Base-by-base conservation (phyloP, 306 rosid species). In the Glycine latifolia region DNA sequence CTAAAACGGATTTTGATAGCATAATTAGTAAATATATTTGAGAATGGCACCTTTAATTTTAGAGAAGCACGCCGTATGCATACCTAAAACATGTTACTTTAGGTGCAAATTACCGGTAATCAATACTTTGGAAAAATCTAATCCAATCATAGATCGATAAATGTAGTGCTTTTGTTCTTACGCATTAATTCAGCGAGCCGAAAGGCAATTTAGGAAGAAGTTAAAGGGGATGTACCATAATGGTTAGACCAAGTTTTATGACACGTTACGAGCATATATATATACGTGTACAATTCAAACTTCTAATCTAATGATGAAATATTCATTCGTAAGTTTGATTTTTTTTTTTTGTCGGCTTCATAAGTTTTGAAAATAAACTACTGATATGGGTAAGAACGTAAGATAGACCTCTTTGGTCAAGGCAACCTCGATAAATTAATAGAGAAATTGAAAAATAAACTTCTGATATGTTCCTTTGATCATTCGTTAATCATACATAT, bases 211-310 rank as follows among this genome's bases (percentile, higher is more conserved):
- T 49, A 4, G 10, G 31, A 49, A 33, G 31, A 49, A 33, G 73
- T 49, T 71, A 77, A 77, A 66, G 71, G 39, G 15, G 49, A 37
- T 41, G 53, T 14, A 5, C 52, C 68, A 33, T 49, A 33, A 63
- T 53, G 61, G 53, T 15, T 2, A 35, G 26, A 7, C 53, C 73
- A 49, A 50, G 53, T 63, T 77, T 48, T 26, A 63, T 6, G 81
- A 3, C 54, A 12, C 39, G 62, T 26, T 50, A 13, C 5, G 61
- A 20, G 75, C 26, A 52, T 65, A 0, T 65, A 65, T 13, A 52
- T 65, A 0, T 65, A 65, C 5, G 47, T 63, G 49, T 37, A n/a
- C 17, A n/a, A 66, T n/a, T 15, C 71, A 13, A 66, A 66, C 70
- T 65, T 65, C 20, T 12, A 65, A 12, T 63, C 20, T 63, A 13